Evolutionary conservation across 2,329 filamentous ascomycete genomes (phyloP).

Genomic region (Pseudogymnoascus sp.): DNA sequence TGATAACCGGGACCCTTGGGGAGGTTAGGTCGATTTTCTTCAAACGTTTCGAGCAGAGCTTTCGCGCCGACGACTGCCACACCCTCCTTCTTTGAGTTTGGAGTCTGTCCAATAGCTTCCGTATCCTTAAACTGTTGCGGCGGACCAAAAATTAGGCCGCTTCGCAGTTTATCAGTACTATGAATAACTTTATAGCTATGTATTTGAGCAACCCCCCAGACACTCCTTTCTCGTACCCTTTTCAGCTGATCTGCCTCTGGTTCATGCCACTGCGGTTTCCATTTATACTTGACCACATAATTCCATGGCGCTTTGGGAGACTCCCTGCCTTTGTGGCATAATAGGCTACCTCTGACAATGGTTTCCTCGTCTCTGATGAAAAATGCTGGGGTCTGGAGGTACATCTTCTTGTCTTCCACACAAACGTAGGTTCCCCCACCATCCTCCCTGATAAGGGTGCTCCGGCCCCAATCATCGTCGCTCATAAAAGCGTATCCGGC

Average conservation of each 20-base stretch:
- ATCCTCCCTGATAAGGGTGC: conserved; percentile 24
- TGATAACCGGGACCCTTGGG: background rate
- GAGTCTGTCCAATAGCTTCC: background rate
- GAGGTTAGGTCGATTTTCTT: background rate
- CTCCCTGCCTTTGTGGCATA: conserved; percentile 28
- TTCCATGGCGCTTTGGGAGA: conserved; percentile 24
- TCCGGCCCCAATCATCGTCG: conserved; percentile 25
- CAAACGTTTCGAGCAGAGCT: background rate
- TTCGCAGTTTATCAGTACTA: conserved; percentile 24
- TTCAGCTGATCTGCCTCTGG: conserved; percentile 30
- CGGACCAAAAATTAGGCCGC: conserved; percentile 21
- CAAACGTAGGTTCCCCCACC: conserved; percentile 22
- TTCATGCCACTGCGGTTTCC: conserved; percentile 28
- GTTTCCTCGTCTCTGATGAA: conserved; percentile 11
- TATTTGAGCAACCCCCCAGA: conserved; percentile 27
- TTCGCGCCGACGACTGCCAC: conserved; percentile 11
- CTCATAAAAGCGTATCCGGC: conserved; percentile 30
- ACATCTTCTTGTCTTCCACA: conserved; percentile 28
- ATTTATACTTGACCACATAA: conserved; percentile 30
- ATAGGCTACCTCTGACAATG: conserved; percentile 28
- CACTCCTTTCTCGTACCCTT: conserved; percentile 25
- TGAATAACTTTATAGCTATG: conserved; percentile 24
- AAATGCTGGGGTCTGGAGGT: conserved; percentile 13
- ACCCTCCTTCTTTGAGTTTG: background rate
- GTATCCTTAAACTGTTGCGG: conserved; percentile 19